Percentiles rank a stretch among this genome's conserved stretches.
Evolutionary conservation across 352 stramenopile genomes (phyloP).

Genomic region (Pythium biforme): DNA sequence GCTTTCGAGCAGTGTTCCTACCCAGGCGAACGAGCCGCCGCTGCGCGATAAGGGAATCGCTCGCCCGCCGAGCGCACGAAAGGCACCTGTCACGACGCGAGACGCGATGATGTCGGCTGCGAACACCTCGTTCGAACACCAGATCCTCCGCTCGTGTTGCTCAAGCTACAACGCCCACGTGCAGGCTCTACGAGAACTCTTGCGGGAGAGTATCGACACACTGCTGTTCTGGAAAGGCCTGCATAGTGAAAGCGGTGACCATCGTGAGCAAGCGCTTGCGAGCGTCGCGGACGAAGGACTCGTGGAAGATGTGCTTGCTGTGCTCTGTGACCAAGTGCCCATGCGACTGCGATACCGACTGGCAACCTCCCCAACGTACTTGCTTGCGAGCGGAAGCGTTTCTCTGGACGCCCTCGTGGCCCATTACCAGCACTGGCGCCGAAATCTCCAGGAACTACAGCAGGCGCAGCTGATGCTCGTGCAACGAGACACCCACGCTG

Average conservation of each 20-base stretch:
- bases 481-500: not conserved
- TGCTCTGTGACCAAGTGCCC: conserved; percentile 20
- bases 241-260: not conserved
- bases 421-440: conserved; percentile 8
- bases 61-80: not conserved
- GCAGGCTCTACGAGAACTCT: not conserved
- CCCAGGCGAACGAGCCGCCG: too few relatives aligned
- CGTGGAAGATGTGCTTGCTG: conserved; percentile 1
- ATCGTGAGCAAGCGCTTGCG: conserved; percentile 3
- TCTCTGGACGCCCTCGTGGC: conserved; percentile 18
- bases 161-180: conserved; percentile 16
- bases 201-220: not conserved
- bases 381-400: conserved; percentile 1
- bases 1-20: not conserved
- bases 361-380: conserved; percentile 3
- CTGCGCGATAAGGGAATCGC: not conserved
- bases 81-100: not conserved
- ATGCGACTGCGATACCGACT: not conserved
- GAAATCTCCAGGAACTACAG: conserved; percentile 4
- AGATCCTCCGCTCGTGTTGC: not conserved
- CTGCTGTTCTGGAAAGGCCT: conserved; percentile 11
- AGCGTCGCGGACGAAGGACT: not conserved
- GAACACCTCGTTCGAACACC: not conserved
- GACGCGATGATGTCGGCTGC: not conserved
- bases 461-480: not conserved